These are phyloP conservation scores for Termitomyces sp. DNA, from an alignment of 768 basidiomycete genomes.

Conservation along the genomic window DNA sequence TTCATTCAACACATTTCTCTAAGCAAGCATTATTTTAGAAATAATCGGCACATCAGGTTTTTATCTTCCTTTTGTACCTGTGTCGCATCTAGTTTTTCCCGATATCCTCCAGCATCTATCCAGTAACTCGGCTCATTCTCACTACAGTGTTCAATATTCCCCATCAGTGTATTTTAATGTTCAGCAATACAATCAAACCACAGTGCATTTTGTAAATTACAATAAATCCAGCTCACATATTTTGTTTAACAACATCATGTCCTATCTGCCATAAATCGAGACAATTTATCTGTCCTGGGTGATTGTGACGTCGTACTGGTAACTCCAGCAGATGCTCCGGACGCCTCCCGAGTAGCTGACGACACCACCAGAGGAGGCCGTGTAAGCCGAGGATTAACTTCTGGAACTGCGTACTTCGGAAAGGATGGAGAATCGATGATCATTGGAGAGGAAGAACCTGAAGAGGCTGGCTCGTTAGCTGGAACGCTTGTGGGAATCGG, in stretches of 20 bases:
- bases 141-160: constrained; percentile 12
- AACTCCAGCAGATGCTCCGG: background rate
- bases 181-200: constrained; percentile 13
- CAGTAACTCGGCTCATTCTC: background rate
- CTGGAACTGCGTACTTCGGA: background rate
- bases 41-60: constrained; percentile 5
- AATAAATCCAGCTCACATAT: background rate
- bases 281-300: constrained; percentile 13
- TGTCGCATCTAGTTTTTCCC: constrained; percentile 6
- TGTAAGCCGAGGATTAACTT: constrained; percentile 1
- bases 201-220: constrained; percentile 10
- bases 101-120: constrained; percentile 7
- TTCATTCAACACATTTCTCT: background rate
- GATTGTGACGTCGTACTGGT: background rate
- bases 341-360: constrained; percentile 4
- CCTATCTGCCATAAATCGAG: constrained; percentile 30
- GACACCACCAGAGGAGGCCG: constrained; percentile 7
- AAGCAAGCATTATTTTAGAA: constrained; percentile 10
- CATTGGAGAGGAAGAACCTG: constrained; percentile 1
- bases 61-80: background rate
- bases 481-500: constrained; percentile 7
- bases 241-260: background rate
- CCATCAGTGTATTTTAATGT: constrained; percentile 19
- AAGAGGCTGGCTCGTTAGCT: background rate
- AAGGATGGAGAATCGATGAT: constrained; percentile 16